Evolutionary conservation across 768 basidiomycete genomes (phyloP).

Genomic region (Mrakia hoshinonis): DNA sequence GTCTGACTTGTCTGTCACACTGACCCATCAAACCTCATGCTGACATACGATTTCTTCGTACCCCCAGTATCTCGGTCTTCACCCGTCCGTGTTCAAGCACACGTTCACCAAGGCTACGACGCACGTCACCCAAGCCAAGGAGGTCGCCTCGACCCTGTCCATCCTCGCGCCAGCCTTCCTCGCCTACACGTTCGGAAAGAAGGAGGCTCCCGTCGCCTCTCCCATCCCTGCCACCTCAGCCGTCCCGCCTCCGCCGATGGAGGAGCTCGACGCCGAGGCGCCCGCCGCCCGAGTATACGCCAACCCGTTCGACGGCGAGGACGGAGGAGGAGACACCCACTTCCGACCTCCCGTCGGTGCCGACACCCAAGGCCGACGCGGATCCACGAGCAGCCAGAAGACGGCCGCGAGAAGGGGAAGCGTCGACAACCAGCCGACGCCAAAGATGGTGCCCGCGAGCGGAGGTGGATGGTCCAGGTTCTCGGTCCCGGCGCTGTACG

Average conservation of each 20-base stretch:
- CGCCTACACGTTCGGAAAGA: slow-evolving; percentile 36
- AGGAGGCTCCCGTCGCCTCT: slow-evolving; percentile 9
- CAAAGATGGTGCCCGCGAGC: background rate
- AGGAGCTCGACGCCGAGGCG: background rate
- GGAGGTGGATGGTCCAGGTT: slow-evolving; percentile 14
- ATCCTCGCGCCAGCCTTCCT: slow-evolving; percentile 49
- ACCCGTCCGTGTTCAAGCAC: slow-evolving; percentile 79
- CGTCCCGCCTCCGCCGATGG: no score
- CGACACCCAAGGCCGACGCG: no score
- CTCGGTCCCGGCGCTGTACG: slow-evolving; percentile 20
- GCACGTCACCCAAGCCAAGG: slow-evolving; percentile 59
- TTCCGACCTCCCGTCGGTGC: slow-evolving; percentile 13
- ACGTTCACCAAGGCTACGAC: slow-evolving; percentile 63
- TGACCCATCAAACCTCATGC: background rate
- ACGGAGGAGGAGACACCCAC: slow-evolving; percentile 20
- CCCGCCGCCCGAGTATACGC: slow-evolving; percentile 17
- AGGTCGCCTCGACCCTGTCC: slow-evolving; percentile 50
- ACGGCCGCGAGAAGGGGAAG: background rate
- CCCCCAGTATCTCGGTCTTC: slow-evolving; percentile 70
- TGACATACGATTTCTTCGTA: slow-evolving; percentile 1
- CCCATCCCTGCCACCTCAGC: slow-evolving; percentile 20
- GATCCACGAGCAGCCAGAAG: no score
- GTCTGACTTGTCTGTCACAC: slow-evolving; percentile 35
- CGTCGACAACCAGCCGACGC: slow-evolving; percentile 18
- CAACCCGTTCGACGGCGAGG: slow-evolving; percentile 20